phyloP scores from a whole-genome alignment of 2,329 filamentous ascomycete species.

The Alternaria brassicae region DNA sequence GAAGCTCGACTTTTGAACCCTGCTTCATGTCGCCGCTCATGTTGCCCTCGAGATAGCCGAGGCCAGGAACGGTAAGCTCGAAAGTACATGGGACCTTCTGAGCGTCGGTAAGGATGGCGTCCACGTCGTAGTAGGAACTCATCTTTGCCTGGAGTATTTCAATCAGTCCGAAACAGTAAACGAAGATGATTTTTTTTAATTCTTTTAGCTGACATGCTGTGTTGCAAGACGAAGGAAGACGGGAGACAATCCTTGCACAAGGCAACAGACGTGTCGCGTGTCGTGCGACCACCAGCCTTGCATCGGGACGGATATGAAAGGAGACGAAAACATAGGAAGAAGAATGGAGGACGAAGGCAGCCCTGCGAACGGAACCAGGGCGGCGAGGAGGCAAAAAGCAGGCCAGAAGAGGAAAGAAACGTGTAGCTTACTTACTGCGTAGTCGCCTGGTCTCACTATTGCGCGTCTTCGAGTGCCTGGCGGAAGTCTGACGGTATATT shows the following conservation, averaged over 20 bases:
- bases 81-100: conserved; percentile 98
- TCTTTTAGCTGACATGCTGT: neutral
- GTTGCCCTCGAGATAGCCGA: conserved; percentile 90
- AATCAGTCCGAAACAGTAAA: neutral
- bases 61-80: conserved; percentile 83
- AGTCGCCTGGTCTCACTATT: conserved; percentile 26
- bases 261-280: conserved; percentile 34
- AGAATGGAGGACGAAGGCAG: neutral
- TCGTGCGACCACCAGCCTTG: conserved; percentile 29
- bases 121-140: conserved; percentile 81
- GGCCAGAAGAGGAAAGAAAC: conserved; percentile 8
- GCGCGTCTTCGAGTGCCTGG: conserved; percentile 46
- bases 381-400: conserved; percentile 5
- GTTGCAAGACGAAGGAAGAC: neutral
- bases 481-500: conserved; percentile 27
- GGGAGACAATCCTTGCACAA: conserved; percentile 8
- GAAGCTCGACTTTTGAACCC: conserved; percentile 80
- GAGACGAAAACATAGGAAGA: conserved; percentile 15
- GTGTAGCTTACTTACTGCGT: conserved; percentile 33
- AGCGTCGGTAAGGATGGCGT: conserved; percentile 83
- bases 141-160: conserved; percentile 34
- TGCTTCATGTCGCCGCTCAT: conserved; percentile 74
- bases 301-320: conserved; percentile 28
- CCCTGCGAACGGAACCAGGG: conserved; percentile 2
- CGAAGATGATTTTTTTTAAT: neutral